Evolutionary conservation across 768 basidiomycete genomes (phyloP).

Genomic region (Leccinum aurantiacum): DNA sequence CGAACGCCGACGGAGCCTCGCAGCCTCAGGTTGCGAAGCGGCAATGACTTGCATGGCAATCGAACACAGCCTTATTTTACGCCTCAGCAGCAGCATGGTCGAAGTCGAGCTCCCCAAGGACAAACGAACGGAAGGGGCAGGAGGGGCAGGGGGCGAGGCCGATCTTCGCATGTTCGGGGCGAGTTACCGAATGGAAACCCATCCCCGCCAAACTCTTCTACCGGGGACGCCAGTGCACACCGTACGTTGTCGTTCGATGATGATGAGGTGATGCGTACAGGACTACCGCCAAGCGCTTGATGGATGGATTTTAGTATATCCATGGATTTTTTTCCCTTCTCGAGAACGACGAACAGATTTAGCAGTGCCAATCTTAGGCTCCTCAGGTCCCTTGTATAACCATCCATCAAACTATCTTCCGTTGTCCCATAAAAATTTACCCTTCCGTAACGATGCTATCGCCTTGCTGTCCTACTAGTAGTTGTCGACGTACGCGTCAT

Average conservation of each 20-base stretch:
- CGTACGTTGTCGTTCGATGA: background rate
- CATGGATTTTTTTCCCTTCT: background rate
- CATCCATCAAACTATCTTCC: background rate
- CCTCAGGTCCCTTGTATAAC: slow-evolving; percentile 1
- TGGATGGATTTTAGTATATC: background rate
- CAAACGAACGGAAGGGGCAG: slow-evolving; percentile 4
- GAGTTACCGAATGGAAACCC: background rate
- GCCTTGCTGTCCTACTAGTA: slow-evolving; percentile 1
- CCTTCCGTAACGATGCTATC: background rate
- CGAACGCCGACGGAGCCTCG: slow-evolving; percentile 14
- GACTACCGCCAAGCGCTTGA: slow-evolving; percentile 1
- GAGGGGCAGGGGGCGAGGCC: slow-evolving; percentile 1
- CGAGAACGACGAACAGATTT: background rate
- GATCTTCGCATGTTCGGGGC: background rate
- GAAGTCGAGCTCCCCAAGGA: slow-evolving; percentile 4
- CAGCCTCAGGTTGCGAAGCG: slow-evolving; percentile 2
- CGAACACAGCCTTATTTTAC: background rate
- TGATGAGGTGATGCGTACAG: background rate
- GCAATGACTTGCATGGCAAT: background rate
- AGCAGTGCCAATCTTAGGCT: slow-evolving; percentile 3
- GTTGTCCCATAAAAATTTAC: background rate
- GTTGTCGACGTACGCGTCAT: background rate
- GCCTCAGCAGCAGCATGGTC: slow-evolving; percentile 2
- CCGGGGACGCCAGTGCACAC: slow-evolving; percentile 1
- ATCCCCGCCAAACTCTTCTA: background rate